Base-by-base conservation (phyloP, 2,329 filamentous ascomycete species). In the Trichoderma endophyticum region DNA sequence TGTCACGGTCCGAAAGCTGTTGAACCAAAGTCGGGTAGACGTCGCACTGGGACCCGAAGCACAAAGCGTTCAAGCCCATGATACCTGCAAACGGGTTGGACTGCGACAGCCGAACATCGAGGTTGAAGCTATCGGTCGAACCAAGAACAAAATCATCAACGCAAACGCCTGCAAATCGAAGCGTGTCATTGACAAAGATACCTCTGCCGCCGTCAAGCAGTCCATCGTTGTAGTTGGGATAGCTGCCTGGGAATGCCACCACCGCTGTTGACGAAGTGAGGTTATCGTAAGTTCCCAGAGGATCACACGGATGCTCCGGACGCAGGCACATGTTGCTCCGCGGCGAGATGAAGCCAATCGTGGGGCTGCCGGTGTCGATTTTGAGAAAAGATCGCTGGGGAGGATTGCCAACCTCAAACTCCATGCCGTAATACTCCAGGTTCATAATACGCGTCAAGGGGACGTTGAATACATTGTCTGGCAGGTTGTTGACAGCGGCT, bases 281-380 rank as follows among this genome's bases (percentile, higher is more conserved):
- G 11, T 66, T 66, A 7, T 66, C 43, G 28, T 66, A 66, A 9
- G 63, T 56, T 18, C 63, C 62, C n/a, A 65, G 18, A 3, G 62
- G 6, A 54, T 66, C 43, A 21, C 63, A 66, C 43, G 63, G 63
- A 9, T 5, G 2, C 6, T 66, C 63, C n/a, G 28, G 28, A 4
- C 63, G 63, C n/a, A 66, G 28, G 21, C 63, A 66, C 63, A 66
- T 34, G 43, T 66, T 66, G 48, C 63, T 66, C 6, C 63, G 63
- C 4, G 48, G 63, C 6, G 63, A 66, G 24, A 32, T 56, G 30
- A 66, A 66, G 8, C 63, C 63, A 8, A 66, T 66, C 43, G 63
- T 66, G 28, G 43, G 30, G 7, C 63, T 66, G 30, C 63, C 63
- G 4, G 63, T 66, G n/a, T 66, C 63, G 5, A 66, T 56, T 18